phyloP scores from a whole-genome alignment of 768 basidiomycete species.

The Mrakia blollopis region DNA sequence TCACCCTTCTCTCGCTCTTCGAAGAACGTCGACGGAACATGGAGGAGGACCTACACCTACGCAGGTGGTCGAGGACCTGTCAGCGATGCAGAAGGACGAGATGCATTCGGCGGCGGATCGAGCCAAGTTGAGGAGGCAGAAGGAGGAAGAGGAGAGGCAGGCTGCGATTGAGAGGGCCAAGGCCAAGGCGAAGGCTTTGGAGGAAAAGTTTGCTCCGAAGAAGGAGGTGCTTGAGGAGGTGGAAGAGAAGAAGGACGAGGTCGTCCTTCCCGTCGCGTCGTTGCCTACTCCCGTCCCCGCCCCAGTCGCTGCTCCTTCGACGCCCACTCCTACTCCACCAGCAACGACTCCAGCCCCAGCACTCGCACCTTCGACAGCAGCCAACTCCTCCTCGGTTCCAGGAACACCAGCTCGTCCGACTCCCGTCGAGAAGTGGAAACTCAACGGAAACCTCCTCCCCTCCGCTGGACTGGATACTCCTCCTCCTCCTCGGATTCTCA shows the following conservation, averaged over 20 bases:
- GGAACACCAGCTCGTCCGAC: neutral
- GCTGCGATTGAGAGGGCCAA: conserved; percentile 24
- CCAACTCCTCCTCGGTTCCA: neutral
- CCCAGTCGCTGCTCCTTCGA: neutral
- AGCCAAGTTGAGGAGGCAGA: conserved; percentile 23
- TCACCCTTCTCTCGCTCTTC: neutral
- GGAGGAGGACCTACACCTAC: neutral
- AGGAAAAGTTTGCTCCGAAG: conserved; percentile 17
- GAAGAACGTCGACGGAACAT: neutral
- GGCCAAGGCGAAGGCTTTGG: conserved; percentile 31
- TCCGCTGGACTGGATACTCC: neutral
- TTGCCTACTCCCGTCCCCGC: neutral
- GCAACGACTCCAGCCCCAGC: neutral
- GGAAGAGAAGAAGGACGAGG: conserved; percentile 1
- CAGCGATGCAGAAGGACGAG: conserved; percentile 31
- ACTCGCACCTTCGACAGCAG: neutral
- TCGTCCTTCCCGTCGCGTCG: neutral
- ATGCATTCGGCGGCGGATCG: conserved; percentile 31
- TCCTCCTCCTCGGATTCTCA: conserved; percentile 12
- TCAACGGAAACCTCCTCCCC: conserved; percentile 3
- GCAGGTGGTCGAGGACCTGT: neutral
- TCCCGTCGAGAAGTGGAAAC: neutral
- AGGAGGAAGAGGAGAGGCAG: conserved; percentile 28
- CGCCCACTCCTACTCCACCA: neutral
- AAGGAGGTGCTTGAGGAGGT: neutral